These are phyloP conservation scores for Fonsecaea nubica DNA, from an alignment of 2,329 filamentous ascomycete genomes.

Conservation along the genomic window DNA sequence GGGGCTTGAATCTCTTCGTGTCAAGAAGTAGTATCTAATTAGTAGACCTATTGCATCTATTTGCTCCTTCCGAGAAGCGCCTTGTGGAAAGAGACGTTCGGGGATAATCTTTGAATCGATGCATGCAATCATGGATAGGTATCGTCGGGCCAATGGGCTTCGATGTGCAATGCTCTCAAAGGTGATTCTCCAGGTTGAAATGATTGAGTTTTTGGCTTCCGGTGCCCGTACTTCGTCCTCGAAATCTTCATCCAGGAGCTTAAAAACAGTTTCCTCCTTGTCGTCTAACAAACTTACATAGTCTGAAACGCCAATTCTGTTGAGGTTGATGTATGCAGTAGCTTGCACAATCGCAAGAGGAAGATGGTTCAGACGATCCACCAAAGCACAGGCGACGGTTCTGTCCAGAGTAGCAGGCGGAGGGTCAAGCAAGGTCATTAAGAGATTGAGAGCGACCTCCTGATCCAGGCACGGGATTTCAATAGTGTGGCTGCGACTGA, in stretches of 20 bases:
- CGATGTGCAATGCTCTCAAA: conserved; percentile 44
- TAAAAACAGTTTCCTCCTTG: conserved; percentile 39
- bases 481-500: neutral
- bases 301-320: conserved; percentile 7
- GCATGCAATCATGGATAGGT: neutral
- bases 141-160: conserved; percentile 34
- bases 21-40: conserved; percentile 43
- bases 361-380: conserved; percentile 41
- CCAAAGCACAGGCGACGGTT: conserved; percentile 21
- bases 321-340: conserved; percentile 44
- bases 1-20: conserved; percentile 18
- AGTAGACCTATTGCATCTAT: neutral
- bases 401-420: conserved; percentile 30
- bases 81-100: conserved; percentile 40
- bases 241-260: conserved; percentile 44
- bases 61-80: conserved; percentile 39
- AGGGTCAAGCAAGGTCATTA: conserved; percentile 36
- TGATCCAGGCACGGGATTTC: neutral
- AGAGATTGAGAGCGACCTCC: conserved; percentile 13
- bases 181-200: conserved; percentile 49
- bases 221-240: conserved; percentile 43
- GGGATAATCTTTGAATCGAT: conserved; percentile 3
- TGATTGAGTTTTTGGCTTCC: conserved; percentile 44
- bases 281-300: conserved; percentile 38
- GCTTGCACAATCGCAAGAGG: conserved; percentile 46